These are phyloP conservation scores for Pseudonitzschia multistriata DNA, from an alignment of 108 stramenopile species.

Conservation along the genomic window DNA sequence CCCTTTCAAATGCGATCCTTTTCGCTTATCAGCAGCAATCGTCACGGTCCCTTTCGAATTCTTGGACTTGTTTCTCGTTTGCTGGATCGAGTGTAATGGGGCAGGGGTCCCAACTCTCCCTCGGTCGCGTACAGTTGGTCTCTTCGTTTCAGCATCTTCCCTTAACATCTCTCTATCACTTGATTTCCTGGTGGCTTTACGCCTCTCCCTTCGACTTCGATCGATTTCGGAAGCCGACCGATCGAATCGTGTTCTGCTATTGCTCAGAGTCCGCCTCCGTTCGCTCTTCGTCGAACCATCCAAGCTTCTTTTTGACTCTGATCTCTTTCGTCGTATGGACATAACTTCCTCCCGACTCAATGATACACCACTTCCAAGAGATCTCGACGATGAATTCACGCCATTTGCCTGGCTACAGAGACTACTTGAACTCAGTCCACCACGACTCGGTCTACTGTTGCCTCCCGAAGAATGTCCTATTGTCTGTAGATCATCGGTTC, in stretches of 20 bases:
- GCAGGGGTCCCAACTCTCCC: too few species aligned
- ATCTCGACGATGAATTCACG: too few species aligned
- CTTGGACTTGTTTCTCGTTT: background rate
- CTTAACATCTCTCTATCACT: background rate
- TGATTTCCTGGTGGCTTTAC: too few species aligned
- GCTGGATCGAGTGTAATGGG: too few species aligned
- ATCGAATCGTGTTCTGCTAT: background rate
- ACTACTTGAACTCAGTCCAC: background rate
- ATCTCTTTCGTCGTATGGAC: background rate
- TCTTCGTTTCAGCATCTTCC: background rate
- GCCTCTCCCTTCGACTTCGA: too few species aligned
- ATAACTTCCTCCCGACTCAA: background rate
- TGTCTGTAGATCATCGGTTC: background rate
- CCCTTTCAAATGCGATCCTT: background rate
- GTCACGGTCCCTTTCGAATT: background rate
- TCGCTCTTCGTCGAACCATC: background rate
- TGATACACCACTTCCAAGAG: background rate
- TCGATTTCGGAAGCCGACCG: too few species aligned
- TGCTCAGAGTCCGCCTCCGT: background rate
- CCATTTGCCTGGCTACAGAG: background rate
- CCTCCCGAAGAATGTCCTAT: background rate
- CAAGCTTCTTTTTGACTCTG: background rate
- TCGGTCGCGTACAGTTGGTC: background rate
- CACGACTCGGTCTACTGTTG: background rate
- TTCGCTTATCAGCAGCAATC: background rate